Conservation (phyloP, 2,329 filamentous ascomycete species). For the Myotisia sp. region DNA sequence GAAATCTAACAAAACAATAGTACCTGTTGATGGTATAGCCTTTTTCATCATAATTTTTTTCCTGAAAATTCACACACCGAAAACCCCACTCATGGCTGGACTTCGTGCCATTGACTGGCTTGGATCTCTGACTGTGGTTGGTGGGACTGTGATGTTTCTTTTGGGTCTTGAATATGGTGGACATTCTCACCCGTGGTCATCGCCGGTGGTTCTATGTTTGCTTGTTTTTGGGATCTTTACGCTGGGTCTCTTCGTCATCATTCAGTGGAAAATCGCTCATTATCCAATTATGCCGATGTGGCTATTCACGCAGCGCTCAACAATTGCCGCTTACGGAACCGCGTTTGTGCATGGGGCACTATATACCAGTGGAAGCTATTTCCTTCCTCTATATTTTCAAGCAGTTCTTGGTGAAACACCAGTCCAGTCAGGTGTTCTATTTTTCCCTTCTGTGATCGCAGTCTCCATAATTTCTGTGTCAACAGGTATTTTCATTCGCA, state of each 20-base stretch:
- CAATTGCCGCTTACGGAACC: slow-evolving; percentile 49
- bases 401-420: slow-evolving; percentile 54
- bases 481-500: slow-evolving; percentile 57
- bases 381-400: slow-evolving; percentile 75
- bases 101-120: slow-evolving; percentile 50
- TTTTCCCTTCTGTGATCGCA: slow-evolving; percentile 57
- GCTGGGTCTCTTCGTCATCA: slow-evolving; percentile 52
- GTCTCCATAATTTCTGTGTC: slow-evolving; percentile 35
- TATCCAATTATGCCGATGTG: slow-evolving; percentile 60
- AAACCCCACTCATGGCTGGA: slow-evolving; percentile 42
- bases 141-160: slow-evolving; percentile 71
- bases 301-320: slow-evolving; percentile 54
- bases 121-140: slow-evolving; percentile 42
- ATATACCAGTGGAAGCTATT: slow-evolving; percentile 67
- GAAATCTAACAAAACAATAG: slow-evolving; percentile 16
- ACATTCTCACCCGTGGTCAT: slow-evolving; percentile 58
- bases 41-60: slow-evolving; percentile 45
- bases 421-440: slow-evolving; percentile 57
- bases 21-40: slow-evolving; percentile 43
- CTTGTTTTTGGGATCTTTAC: slow-evolving; percentile 56
- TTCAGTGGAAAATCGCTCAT: slow-evolving; percentile 56
- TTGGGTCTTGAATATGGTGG: slow-evolving; percentile 78
- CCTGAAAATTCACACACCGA: slow-evolving; percentile 47
- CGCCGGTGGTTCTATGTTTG: slow-evolving; percentile 60
- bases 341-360: slow-evolving; percentile 62